Percentiles rank a stretch among this genome's conserved stretches.
These are phyloP conservation scores for Eleusine indica DNA, from an alignment of 176 grass and related monocot species.

Conservation along the genomic window DNA sequence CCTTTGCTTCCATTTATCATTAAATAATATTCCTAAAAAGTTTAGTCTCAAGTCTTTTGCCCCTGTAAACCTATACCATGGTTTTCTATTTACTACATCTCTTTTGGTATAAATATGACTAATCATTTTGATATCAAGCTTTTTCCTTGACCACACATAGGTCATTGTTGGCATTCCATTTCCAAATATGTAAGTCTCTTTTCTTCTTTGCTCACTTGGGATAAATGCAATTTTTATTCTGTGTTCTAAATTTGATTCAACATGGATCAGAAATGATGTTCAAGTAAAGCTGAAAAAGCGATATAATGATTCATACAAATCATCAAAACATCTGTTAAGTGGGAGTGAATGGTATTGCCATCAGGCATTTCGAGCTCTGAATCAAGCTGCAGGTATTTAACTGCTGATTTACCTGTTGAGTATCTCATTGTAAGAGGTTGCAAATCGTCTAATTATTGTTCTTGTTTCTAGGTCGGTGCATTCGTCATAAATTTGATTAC, in stretches of 20 bases:
- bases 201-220: slow-evolving; percentile 12
- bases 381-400: slow-evolving; percentile 84
- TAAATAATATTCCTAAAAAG: slow-evolving; percentile 2
- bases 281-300: slow-evolving; percentile 89
- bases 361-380: slow-evolving; percentile 97
- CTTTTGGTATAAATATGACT: slow-evolving; percentile 19
- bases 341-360: slow-evolving; percentile 98
- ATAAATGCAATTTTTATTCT: slow-evolving; percentile 19
- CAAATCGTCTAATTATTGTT: slow-evolving; percentile 42
- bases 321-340: slow-evolving; percentile 83
- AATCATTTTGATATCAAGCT: slow-evolving; percentile 28
- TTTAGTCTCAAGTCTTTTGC: background rate
- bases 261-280: slow-evolving; percentile 80
- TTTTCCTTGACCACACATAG: slow-evolving; percentile 83
- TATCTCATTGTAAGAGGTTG: slow-evolving; percentile 28
- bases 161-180: slow-evolving; percentile 98
- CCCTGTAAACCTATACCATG: slow-evolving; percentile 3
- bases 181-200: slow-evolving; percentile 88
- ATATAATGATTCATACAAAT: slow-evolving; percentile 89
- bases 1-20: slow-evolving; percentile 53
- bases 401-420: slow-evolving; percentile 20
- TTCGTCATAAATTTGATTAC: slow-evolving; percentile 93
- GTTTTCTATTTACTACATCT: background rate
- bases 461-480: slow-evolving; percentile 81
- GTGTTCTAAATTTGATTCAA: slow-evolving; percentile 42